Base-by-base conservation (phyloP, 2,329 filamentous ascomycete species). In the Diaporthe citri region DNA sequence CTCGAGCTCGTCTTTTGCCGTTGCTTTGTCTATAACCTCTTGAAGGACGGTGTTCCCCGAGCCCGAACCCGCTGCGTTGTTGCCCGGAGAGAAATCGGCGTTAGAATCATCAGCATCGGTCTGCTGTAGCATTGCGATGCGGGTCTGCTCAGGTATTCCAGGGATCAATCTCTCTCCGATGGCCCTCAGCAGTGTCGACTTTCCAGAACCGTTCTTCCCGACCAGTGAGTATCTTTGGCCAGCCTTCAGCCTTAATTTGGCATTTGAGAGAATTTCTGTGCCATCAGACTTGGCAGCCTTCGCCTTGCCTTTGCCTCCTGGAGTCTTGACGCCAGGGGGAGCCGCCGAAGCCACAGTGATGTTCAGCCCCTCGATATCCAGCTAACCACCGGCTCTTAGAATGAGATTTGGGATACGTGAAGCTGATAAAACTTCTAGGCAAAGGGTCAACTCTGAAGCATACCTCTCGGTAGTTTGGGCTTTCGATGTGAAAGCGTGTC, bases 181-280 rank as follows among this genome's bases (percentile, higher is more conserved):
- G 1, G 95, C 94, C 79, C 90, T 90, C 22, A 97, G 85, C 9
- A 96, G 84, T 0, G 94, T 92, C 5, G 94, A 96, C 81, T 97
- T 97, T 8, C 95, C 95, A 2, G 92, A 93, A 0, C 95, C 95
- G 83, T 97, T 97, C 9, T 94, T 89, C 0, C 95, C 95, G 28
- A 96, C 87, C 2, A 97, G 86, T 0, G 94, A 94, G 86, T 97
- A 97, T 76, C 93, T 89, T 60, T 91, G 87, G 0, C 93, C 93
- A 67, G 92, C 90, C 77, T 96, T 94, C 4, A 97, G 84, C 34
- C 92, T 90, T 48, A 97, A 84, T 74, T 91, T 92, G 1, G 93
- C 93, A 81, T 93, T 90, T 13, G 86, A 87, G 4, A 97, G 86
- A 8, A 97, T 89, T 81, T 97, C 94, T n/a, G 88, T 83, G 13